Evolutionary conservation across 2,329 filamentous ascomycete species (phyloP).

Genomic region (Tympanopsis confertula): DNA sequence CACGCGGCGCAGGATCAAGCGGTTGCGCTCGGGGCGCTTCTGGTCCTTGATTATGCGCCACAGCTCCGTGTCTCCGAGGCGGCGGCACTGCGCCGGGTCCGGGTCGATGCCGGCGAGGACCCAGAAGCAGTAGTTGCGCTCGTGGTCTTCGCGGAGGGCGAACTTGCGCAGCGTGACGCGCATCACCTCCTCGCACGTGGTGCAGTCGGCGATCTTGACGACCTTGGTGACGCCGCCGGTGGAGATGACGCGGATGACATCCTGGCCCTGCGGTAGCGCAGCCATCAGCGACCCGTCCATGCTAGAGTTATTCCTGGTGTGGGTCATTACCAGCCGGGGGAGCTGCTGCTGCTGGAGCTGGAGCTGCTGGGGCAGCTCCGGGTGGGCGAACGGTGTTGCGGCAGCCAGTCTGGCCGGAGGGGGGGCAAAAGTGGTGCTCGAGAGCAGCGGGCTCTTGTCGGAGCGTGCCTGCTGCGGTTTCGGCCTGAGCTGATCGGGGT

Average conservation of each 20-base stretch:
- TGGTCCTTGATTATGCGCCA: conserved; percentile 84
- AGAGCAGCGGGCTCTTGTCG: no score
- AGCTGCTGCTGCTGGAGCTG: conserved; percentile 51
- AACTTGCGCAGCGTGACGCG: conserved; percentile 81
- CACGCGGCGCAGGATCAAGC: conserved; percentile 85
- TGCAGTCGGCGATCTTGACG: conserved; percentile 84
- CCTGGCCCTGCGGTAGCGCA: conserved; percentile 72
- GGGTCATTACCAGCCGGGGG: conserved; percentile 50
- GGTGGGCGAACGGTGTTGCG: conserved; percentile 1
- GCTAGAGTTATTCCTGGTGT: conserved; percentile 72
- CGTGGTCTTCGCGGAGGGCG: conserved; percentile 75
- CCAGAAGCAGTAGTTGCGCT: conserved; percentile 95
- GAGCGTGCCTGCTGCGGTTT: no score
- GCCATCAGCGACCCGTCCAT: conserved; percentile 80
- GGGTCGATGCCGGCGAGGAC: conserved; percentile 77
- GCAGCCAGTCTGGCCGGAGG: conserved; percentile 1
- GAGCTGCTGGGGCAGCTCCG: no score
- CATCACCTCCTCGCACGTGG: conserved; percentile 85
- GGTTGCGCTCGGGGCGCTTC: conserved; percentile 73
- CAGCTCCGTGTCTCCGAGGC: conserved; percentile 75
- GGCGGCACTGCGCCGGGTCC: conserved; percentile 68
- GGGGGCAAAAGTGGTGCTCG: no score
- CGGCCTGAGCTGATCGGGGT: no score
- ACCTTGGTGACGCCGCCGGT: conserved; percentile 86
- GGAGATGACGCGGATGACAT: conserved; percentile 85